Percentiles rank a stretch among this genome's conserved stretches.
Conservation (phyloP, 192 early-diverging fungal species). For the Radiomyces spectabilis region DNA sequence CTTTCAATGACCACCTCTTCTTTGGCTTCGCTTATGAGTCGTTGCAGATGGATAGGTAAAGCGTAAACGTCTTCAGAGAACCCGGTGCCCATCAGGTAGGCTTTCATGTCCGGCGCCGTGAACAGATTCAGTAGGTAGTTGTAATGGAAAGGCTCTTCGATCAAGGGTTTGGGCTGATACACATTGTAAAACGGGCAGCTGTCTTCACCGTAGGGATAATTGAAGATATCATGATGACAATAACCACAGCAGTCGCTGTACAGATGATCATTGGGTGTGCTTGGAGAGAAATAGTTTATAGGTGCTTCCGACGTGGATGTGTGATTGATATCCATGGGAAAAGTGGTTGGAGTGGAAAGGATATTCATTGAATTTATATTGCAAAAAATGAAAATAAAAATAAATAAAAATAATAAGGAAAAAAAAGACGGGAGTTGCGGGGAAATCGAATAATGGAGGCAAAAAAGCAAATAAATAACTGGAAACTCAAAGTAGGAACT, state of each 20-base stretch:
- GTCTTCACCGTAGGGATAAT: slow-evolving; percentile 11
- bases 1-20: slow-evolving; percentile 19
- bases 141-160: slow-evolving; percentile 13
- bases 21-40: slow-evolving; percentile 22
- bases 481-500: no score
- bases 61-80: slow-evolving; percentile 38
- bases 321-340: no score
- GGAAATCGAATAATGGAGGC: no score
- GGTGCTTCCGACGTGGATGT: no score
- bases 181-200: neutral
- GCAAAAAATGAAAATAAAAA: neutral
- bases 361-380: neutral
- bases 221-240: slow-evolving; percentile 3
- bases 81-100: slow-evolving; percentile 20
- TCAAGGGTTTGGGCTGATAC: neutral
- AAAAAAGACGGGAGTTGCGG: neutral
- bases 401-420: neutral
- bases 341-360: neutral
- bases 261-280: neutral
- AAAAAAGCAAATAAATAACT: no score
- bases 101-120: slow-evolving; percentile 20
- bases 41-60: slow-evolving; percentile 23
- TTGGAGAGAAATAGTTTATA: no score
- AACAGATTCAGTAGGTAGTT: slow-evolving; percentile 27
- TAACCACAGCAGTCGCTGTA: slow-evolving; percentile 1